Evolutionary conservation across 2,329 filamentous ascomycete genomes (phyloP).

Genomic region (Pseudopithomyces chartarum): DNA sequence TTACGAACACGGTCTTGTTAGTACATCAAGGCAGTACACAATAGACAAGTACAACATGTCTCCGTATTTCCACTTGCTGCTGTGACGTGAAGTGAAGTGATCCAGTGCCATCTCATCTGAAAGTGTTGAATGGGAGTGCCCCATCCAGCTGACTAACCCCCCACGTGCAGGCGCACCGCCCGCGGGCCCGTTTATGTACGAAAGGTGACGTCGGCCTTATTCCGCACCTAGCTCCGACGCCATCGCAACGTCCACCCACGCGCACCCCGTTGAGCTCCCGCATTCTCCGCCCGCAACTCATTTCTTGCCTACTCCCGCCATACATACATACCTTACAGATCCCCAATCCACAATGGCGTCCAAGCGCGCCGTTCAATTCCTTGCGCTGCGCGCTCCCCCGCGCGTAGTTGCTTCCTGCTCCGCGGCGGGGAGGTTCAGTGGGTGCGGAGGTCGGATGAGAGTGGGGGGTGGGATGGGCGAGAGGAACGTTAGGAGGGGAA

Average conservation of each 20-base stretch:
- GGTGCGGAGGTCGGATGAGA: not conserved
- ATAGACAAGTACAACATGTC: conserved; percentile 14
- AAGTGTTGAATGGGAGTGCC: no score
- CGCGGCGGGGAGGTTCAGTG: conserved; percentile 13
- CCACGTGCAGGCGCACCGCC: not conserved
- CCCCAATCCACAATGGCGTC: conserved; percentile 21
- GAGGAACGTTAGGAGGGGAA: no score
- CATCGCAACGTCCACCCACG: not conserved
- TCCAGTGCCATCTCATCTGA: no score
- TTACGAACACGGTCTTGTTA: conserved; percentile 5
- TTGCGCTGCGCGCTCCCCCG: conserved; percentile 13
- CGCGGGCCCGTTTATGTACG: conserved; percentile 7
- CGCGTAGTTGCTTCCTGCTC: conserved; percentile 10
- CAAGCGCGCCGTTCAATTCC: conserved; percentile 19
- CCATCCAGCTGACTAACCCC: not conserved
- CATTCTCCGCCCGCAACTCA: not conserved
- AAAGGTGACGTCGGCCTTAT: conserved; percentile 16
- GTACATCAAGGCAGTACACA: conserved; percentile 12
- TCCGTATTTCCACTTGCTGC: conserved; percentile 1
- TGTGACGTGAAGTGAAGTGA: not conserved
- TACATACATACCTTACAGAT: not conserved
- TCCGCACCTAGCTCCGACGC: not conserved
- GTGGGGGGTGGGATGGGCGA: no score
- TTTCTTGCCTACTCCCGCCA: not conserved
- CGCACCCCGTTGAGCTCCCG: not conserved